phyloP scores from a whole-genome alignment of 306 rosid genomes.

The Medicago truncatula region MtrunA17r5.0-ANR NC_053045.1:55738001-55738500 shows the following conservation, averaged over 20 bases:
- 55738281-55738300: conserved; percentile 35
- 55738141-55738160: neutral
- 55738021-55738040: conserved; percentile 21
- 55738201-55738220: neutral
- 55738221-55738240: neutral
- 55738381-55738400: conserved; percentile 10
- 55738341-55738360: conserved; percentile 26
- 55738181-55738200: conserved; percentile 4
- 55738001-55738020: conserved; percentile 31
- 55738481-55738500: too few relatives aligned
- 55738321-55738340: neutral
- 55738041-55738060: conserved; percentile 44
- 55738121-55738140: neutral
- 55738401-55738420: conserved; percentile 1
- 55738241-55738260: conserved; percentile 7
- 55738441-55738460: too few relatives aligned
- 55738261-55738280: conserved; percentile 34
- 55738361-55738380: neutral
- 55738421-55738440: conserved; percentile 12
- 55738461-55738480: too few relatives aligned
- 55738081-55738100: conserved; percentile 34
- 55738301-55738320: conserved; percentile 36
- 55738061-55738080: conserved; percentile 33
- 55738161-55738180: conserved; percentile 3
- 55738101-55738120: conserved; percentile 45